Conservation (phyloP, 129 eudicot genomes). For the Lactuca saligna region DNA sequence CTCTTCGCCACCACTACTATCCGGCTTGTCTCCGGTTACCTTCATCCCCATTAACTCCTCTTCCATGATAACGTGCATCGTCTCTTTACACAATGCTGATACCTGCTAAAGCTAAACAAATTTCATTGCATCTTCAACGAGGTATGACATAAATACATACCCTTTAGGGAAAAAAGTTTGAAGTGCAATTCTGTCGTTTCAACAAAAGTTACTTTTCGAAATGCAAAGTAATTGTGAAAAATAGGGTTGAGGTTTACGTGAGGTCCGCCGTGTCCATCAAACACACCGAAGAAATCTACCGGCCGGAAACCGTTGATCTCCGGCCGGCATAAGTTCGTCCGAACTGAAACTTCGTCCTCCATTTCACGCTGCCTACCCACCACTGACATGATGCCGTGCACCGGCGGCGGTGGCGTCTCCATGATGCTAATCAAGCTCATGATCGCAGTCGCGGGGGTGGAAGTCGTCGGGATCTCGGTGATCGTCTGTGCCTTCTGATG, state of each 20-base stretch:
- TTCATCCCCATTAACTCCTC: constrained; percentile 44
- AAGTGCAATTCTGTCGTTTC: background rate
- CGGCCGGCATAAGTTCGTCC: constrained; percentile 38
- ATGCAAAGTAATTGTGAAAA: background rate
- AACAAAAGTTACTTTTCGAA: background rate
- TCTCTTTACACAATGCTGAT: constrained; percentile 43
- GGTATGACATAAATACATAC: no score
- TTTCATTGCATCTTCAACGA: background rate
- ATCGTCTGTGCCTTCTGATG: background rate
- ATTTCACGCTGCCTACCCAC: constrained; percentile 38
- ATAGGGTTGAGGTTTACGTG: constrained; percentile 34
- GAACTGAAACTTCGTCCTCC: constrained; percentile 40
- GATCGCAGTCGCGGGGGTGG: background rate
- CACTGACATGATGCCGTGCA: constrained; percentile 35
- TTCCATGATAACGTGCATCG: constrained; percentile 41
- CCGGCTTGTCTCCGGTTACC: background rate
- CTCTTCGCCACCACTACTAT: constrained; percentile 16
- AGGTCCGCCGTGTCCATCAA: constrained; percentile 57
- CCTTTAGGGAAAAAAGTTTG: no score
- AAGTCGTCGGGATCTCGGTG: background rate
- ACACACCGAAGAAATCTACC: constrained; percentile 52
- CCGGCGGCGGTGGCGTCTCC: constrained; percentile 22
- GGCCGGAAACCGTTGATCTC: constrained; percentile 27
- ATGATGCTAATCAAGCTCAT: constrained; percentile 14
- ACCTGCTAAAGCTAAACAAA: constrained; percentile 40